Conservation (phyloP, 306 rosid genomes). For the Trifolium pratense region DNA sequence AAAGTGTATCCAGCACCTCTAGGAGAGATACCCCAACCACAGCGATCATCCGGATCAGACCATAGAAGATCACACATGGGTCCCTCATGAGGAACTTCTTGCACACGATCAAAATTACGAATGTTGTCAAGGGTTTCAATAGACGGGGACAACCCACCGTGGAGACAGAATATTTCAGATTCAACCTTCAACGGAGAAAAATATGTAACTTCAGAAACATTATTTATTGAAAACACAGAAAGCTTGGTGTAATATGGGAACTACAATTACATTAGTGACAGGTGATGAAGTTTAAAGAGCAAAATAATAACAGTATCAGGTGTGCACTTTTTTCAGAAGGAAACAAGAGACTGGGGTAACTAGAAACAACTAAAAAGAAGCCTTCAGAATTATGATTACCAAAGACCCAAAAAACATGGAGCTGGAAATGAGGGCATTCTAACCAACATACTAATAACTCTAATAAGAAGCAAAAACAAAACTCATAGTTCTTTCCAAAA, state of each 20-base stretch:
- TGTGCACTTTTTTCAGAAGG: not conserved
- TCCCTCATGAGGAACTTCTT: slow-evolving; percentile 98
- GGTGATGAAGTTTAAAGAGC: slow-evolving; percentile 18
- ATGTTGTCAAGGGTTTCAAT: slow-evolving; percentile 93
- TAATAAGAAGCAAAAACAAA: not conserved
- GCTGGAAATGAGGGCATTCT: slow-evolving; percentile 14
- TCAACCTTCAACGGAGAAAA: slow-evolving; percentile 64
- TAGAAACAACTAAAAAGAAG: slow-evolving; percentile 9
- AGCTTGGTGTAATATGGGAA: slow-evolving; percentile 6
- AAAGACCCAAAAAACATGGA: slow-evolving; percentile 8
- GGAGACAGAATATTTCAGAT: slow-evolving; percentile 94
- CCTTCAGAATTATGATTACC: not conserved
- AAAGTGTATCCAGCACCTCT: slow-evolving; percentile 96
- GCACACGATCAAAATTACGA: slow-evolving; percentile 94
- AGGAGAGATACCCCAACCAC: slow-evolving; percentile 98
- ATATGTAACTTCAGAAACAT: slow-evolving; percentile 24
- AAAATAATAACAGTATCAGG: not conserved
- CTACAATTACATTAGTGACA: not conserved
- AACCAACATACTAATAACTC: slow-evolving; percentile 24
- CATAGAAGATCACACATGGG: slow-evolving; percentile 98
- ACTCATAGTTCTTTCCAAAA: slow-evolving; percentile 14
- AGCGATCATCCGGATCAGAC: slow-evolving; percentile 97
- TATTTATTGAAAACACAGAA: slow-evolving; percentile 26
- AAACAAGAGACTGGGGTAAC: slow-evolving; percentile 8
- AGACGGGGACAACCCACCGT: slow-evolving; percentile 94